A percentile compares a stretch with the other conserved stretches of the same genome.
Evolutionary conservation across 352 stramenopile genomes (phyloP).

Genomic region (Phytophthora cryptogea): DNA sequence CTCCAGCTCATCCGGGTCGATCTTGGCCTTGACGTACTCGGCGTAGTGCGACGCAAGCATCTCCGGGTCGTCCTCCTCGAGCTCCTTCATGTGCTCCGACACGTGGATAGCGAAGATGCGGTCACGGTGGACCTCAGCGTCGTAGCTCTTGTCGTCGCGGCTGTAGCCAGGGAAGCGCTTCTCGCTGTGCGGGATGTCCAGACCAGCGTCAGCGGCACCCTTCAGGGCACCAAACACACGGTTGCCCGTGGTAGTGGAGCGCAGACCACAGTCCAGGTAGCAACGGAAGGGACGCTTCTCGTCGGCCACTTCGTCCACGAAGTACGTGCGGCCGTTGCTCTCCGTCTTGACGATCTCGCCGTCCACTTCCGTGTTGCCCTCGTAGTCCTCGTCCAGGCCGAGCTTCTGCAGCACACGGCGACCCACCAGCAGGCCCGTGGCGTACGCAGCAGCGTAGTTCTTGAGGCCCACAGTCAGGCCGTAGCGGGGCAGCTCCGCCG

Average conservation of each 20-base stretch:
- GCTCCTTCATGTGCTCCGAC: slow-evolving; percentile 99
- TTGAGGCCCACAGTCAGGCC: slow-evolving; percentile 97
- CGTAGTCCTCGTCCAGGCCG: slow-evolving; percentile 97
- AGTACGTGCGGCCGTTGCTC: slow-evolving; percentile 97
- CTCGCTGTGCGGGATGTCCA: slow-evolving; percentile 98
- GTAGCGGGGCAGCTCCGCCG: slow-evolving; percentile 97
- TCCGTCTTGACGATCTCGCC: slow-evolving; percentile 96
- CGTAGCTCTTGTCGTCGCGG: slow-evolving; percentile 98
- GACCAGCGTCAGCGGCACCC: slow-evolving; percentile 97
- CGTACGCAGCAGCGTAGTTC: slow-evolving; percentile 99
- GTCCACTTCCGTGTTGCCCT: slow-evolving; percentile 97
- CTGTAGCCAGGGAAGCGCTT: slow-evolving; percentile 99
- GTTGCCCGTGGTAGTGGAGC: slow-evolving; percentile 97
- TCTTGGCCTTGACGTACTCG: slow-evolving; percentile 93
- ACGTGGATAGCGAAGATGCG: slow-evolving; percentile 99
- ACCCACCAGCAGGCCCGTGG: slow-evolving; percentile 94
- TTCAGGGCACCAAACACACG: slow-evolving; percentile 99
- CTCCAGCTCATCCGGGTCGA: slow-evolving; percentile 93
- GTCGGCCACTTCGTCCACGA: slow-evolving; percentile 99
- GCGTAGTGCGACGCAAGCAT: slow-evolving; percentile 98
- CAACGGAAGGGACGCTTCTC: slow-evolving; percentile 97
- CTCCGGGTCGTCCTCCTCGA: slow-evolving; percentile 99
- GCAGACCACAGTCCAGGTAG: slow-evolving; percentile 98
- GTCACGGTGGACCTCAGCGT: slow-evolving; percentile 97
- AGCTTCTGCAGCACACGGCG: slow-evolving; percentile 98